Conservation (phyloP, 139 green algal species). For the Marvania coccoides region DNA sequence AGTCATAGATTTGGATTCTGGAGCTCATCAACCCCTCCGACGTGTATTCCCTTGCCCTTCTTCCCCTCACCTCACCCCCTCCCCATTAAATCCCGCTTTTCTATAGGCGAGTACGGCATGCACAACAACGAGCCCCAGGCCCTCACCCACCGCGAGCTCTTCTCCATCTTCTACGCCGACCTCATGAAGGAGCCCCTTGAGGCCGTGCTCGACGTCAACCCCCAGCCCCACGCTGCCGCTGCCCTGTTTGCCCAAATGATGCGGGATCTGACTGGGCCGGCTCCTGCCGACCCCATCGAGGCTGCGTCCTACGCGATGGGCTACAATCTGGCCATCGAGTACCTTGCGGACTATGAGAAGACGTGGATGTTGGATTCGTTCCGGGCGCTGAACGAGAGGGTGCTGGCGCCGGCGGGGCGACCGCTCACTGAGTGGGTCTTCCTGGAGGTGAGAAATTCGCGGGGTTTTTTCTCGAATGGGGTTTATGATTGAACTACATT, state of each 20-base stretch:
- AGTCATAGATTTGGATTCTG: too few relatives aligned
- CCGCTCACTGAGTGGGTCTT: slow-evolving; percentile 74
- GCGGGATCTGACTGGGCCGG: slow-evolving; percentile 55
- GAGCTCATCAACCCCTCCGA: too few relatives aligned
- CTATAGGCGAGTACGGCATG: slow-evolving; percentile 93
- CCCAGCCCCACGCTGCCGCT: slow-evolving; percentile 37
- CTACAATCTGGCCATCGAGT: slow-evolving; percentile 94
- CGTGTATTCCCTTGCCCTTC: too few relatives aligned
- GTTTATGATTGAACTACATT: background rate
- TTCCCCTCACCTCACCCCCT: too few relatives aligned
- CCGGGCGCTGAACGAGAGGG: slow-evolving; percentile 48
- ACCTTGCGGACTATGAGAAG: slow-evolving; percentile 92
- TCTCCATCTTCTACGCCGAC: slow-evolving; percentile 74
- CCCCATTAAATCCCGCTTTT: too few relatives aligned
- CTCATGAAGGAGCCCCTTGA: slow-evolving; percentile 57
- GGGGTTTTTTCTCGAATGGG: too few relatives aligned
- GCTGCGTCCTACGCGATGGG: slow-evolving; percentile 79
- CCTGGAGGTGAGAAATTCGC: slow-evolving; percentile 66
- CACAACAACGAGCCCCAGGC: slow-evolving; percentile 72
- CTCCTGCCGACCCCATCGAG: slow-evolving; percentile 11
- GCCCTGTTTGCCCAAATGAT: slow-evolving; percentile 73
- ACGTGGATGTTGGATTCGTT: slow-evolving; percentile 89
- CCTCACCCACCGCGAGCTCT: slow-evolving; percentile 75
- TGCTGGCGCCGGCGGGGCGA: slow-evolving; percentile 36
- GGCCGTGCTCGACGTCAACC: slow-evolving; percentile 40